phyloP scores from a whole-genome alignment of 2,329 filamentous ascomycete species.

The Cercospora nicotianae region DNA sequence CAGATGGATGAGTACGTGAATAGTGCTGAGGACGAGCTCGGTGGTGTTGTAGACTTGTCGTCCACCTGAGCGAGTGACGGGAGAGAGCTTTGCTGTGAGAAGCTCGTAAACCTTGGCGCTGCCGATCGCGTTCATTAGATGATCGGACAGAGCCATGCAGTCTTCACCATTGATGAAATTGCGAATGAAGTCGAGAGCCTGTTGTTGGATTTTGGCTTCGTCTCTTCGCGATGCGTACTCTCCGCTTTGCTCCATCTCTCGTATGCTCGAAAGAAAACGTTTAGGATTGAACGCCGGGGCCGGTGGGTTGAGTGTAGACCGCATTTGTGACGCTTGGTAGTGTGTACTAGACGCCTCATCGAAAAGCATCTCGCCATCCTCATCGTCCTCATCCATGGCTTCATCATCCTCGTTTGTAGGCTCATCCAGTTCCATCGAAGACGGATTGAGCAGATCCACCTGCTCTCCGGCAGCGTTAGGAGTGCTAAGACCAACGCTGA shows the following conservation, averaged over 20 bases:
- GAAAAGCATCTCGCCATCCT: constrained; percentile 49
- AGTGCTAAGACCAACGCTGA: constrained; percentile 41
- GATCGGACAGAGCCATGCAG: constrained; percentile 74
- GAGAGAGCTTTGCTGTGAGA: constrained; percentile 71
- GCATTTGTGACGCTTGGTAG: constrained; percentile 39
- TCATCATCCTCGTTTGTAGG: constrained; percentile 30
- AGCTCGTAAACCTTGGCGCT: constrained; percentile 78
- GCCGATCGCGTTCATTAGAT: constrained; percentile 73
- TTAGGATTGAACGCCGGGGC: constrained; percentile 31
- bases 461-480: constrained; percentile 61
- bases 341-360: constrained; percentile 42
- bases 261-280: constrained; percentile 34
- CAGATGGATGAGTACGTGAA: constrained; percentile 83
- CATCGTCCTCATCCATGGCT: constrained; percentile 35
- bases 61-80: constrained; percentile 39
- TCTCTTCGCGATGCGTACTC: constrained; percentile 69
- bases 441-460: constrained; percentile 59
- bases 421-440: constrained; percentile 39
- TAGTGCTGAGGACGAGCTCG: constrained; percentile 74
- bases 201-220: constrained; percentile 83
- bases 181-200: constrained; percentile 83
- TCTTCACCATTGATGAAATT: constrained; percentile 75
- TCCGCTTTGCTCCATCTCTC: constrained; percentile 59
- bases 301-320: constrained; percentile 37
- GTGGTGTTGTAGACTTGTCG: constrained; percentile 42